phyloP scores from a whole-genome alignment of 129 eudicot genomes.

The Helianthus tuberosus region DNA sequence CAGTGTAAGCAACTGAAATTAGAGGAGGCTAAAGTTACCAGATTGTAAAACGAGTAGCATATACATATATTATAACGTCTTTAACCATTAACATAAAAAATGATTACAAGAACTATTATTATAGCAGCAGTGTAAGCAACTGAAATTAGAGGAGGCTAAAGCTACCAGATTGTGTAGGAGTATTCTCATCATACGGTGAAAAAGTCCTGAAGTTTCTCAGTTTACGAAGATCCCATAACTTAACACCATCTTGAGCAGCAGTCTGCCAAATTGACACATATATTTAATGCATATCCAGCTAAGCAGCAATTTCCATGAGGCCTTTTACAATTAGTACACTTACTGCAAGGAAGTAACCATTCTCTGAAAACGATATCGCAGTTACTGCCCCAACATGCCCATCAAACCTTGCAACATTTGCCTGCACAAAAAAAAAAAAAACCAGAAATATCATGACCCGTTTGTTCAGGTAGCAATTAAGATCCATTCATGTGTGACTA shows the following conservation, averaged over 20 bases:
- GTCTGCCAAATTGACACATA: conserved; percentile 49
- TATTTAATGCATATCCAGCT: conserved; percentile 6
- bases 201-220: conserved; percentile 90
- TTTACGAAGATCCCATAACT: conserved; percentile 96
- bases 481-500: conserved; percentile 2
- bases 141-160: background rate
- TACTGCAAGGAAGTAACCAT: conserved; percentile 93
- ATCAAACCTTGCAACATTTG: conserved; percentile 92
- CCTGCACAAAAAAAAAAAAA: conserved; percentile 42
- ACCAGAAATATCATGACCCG: background rate
- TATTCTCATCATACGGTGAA: conserved; percentile 75
- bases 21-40: conserved; percentile 38
- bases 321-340: conserved; percentile 17
- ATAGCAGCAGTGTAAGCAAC: no score
- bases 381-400: conserved; percentile 80
- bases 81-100: background rate
- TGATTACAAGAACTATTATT: no score
- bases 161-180: conserved; percentile 83
- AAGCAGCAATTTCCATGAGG: background rate
- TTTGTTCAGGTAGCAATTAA: background rate
- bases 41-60: conserved; percentile 46
- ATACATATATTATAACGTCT: conserved; percentile 9
- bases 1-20: no score
- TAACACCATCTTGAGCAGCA: conserved; percentile 97
- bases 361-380: conserved; percentile 80